Evolutionary conservation across 2,329 filamentous ascomycete genomes (phyloP).

Genomic region (Fusarium pseudonygamai): DNA sequence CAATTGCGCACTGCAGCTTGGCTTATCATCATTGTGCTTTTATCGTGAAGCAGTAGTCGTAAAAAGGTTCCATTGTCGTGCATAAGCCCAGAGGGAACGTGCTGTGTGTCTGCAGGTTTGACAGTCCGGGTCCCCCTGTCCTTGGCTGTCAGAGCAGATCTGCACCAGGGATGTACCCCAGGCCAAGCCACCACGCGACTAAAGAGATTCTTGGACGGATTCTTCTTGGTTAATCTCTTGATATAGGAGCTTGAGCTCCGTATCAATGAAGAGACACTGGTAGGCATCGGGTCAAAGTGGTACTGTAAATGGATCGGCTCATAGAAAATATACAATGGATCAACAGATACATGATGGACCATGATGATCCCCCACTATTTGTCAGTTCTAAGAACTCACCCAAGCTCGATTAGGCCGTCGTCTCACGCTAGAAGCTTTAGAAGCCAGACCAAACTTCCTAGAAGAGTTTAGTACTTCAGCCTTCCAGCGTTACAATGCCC

Average conservation of each 20-base stretch:
- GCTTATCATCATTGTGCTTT: background rate
- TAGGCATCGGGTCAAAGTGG: background rate
- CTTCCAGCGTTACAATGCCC: background rate
- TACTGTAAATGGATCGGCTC: background rate
- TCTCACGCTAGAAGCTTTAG: conserved; percentile 40
- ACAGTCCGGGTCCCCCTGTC: conserved; percentile 31
- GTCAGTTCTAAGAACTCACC: background rate
- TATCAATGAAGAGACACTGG: fast-evolving
- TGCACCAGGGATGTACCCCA: conserved; percentile 25
- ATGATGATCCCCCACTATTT: conserved; percentile 20
- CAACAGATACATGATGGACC: background rate
- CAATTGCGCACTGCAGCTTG: background rate
- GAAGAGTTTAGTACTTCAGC: conserved; percentile 18
- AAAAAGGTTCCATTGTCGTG: conserved; percentile 1
- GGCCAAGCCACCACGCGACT: conserved; percentile 6
- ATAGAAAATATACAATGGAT: background rate
- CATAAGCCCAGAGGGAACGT: conserved; percentile 24
- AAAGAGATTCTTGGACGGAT: background rate
- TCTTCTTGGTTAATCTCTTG: background rate
- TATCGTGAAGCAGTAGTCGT: background rate
- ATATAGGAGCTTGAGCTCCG: background rate
- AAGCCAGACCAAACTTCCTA: conserved; percentile 19
- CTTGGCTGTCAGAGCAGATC: conserved; percentile 18
- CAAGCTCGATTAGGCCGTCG: conserved; percentile 16
- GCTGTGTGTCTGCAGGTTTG: conserved; percentile 27